Conservation (phyloP, 2,329 filamentous ascomycete species). For the Aspergillus spinulosporus region DNA sequence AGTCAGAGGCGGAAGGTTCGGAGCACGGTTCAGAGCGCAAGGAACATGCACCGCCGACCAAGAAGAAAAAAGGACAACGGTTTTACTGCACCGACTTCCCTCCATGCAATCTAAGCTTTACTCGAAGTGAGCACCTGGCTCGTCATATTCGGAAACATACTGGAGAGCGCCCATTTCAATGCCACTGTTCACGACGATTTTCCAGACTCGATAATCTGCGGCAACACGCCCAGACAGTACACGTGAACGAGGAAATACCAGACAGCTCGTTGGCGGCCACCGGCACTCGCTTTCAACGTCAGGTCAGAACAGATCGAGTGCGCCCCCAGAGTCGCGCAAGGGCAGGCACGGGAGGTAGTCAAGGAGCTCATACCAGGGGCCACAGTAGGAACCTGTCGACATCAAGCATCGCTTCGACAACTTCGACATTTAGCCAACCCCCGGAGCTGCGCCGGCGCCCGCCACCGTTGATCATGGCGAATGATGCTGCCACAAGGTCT, state of each 20-base stretch:
- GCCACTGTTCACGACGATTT: constrained; percentile 89
- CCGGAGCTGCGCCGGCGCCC: constrained; percentile 70
- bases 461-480: constrained; percentile 78
- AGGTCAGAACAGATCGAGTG: constrained; percentile 84
- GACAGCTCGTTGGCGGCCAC: constrained; percentile 89
- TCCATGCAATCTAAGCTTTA: constrained; percentile 92
- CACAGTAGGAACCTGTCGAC: constrained; percentile 84
- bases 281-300: constrained; percentile 86
- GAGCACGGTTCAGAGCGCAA: constrained; percentile 65
- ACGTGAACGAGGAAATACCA: constrained; percentile 96
- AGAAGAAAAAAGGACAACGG: constrained; percentile 94
- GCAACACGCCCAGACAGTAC: constrained; percentile 96
- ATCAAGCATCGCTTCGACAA: constrained; percentile 78
- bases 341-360: constrained; percentile 74
- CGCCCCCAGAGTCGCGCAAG: constrained; percentile 72
- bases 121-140: constrained; percentile 89
- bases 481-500: constrained; percentile 60
- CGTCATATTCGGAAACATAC: constrained; percentile 98
- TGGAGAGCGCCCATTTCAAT: constrained; percentile 93
- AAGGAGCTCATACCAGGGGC: constrained; percentile 69
- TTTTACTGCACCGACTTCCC: constrained; percentile 97
- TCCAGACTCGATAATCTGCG: constrained; percentile 92
- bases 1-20: constrained; percentile 67
- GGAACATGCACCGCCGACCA: constrained; percentile 67
- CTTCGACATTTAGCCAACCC: constrained; percentile 65